phyloP scores from a whole-genome alignment of 2,329 filamentous ascomycete genomes.

The Phialophora tarda region DNA sequence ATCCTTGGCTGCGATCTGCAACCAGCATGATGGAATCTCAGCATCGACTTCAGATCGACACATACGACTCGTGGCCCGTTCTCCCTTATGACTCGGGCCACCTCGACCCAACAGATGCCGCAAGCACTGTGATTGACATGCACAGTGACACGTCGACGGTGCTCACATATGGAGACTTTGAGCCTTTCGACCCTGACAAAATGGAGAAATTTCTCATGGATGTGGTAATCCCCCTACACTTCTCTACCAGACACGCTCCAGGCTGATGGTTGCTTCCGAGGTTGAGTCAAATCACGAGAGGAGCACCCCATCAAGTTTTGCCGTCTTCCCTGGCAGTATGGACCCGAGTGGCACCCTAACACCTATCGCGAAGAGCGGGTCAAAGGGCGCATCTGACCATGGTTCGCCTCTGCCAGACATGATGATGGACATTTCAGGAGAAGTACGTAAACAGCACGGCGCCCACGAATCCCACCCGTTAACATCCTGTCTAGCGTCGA shows the following conservation, averaged over 20 bases:
- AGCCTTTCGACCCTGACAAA: conserved; percentile 4
- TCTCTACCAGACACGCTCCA: background rate
- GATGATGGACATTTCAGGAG: conserved; percentile 12
- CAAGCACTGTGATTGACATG: background rate
- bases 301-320: background rate
- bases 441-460: background rate
- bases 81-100: conserved; percentile 1
- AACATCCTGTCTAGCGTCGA: conserved; percentile 5
- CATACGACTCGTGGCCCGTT: background rate
- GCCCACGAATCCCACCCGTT: background rate
- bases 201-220: conserved; percentile 7
- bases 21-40: conserved; percentile 6
- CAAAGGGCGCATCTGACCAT: background rate
- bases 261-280: background rate
- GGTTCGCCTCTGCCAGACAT: conserved; percentile 6
- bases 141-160: background rate
- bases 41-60: background rate
- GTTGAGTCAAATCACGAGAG: conserved; percentile 1
- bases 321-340: background rate
- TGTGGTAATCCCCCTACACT: background rate
- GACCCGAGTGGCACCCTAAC: background rate
- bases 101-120: background rate
- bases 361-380: background rate
- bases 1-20: background rate
- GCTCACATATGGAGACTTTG: background rate